These are phyloP conservation scores for Ophiostoma quercus DNA, from an alignment of 2,329 filamentous ascomycete genomes.

Conservation along the genomic window DNA sequence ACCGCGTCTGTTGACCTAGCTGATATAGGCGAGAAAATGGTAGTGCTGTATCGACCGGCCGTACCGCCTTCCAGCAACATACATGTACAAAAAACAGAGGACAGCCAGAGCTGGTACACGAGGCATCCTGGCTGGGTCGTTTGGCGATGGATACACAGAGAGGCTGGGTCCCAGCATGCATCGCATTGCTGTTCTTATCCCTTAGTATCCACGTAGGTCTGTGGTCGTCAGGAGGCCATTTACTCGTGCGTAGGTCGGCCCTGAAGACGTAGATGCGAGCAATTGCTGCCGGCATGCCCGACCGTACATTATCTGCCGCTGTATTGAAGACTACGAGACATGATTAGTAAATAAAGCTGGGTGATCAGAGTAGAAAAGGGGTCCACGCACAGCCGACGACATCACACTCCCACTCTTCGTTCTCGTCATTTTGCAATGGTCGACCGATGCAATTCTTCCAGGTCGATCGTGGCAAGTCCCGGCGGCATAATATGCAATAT, in stretches of 20 bases:
- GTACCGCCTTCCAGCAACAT: constrained; percentile 21
- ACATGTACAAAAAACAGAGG: constrained; percentile 21
- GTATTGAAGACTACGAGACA: not conserved
- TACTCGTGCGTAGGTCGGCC: constrained; percentile 16
- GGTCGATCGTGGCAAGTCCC: constrained; percentile 17
- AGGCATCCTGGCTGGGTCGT: constrained; percentile 19
- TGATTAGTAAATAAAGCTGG: not conserved
- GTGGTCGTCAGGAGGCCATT: constrained; percentile 5
- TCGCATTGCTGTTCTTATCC: not conserved
- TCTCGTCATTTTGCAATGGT: constrained; percentile 7
- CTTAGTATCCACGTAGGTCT: not conserved
- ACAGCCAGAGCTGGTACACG: constrained; percentile 1
- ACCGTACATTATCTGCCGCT: not conserved
- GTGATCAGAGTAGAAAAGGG: not conserved
- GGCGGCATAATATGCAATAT: constrained; percentile 19
- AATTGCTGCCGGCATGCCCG: constrained; percentile 4
- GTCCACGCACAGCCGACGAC: constrained; percentile 16
- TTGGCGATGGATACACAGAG: constrained; percentile 15
- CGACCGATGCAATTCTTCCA: constrained; percentile 18
- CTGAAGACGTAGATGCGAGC: constrained; percentile 18
- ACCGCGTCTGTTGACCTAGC: constrained; percentile 21
- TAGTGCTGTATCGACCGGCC: not conserved
- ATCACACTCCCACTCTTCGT: constrained; percentile 17
- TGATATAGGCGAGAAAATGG: constrained; percentile 13
- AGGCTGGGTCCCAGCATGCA: not conserved